phyloP scores from a whole-genome alignment of 805 yeast species.

The Teunomyces atbi region DNA sequence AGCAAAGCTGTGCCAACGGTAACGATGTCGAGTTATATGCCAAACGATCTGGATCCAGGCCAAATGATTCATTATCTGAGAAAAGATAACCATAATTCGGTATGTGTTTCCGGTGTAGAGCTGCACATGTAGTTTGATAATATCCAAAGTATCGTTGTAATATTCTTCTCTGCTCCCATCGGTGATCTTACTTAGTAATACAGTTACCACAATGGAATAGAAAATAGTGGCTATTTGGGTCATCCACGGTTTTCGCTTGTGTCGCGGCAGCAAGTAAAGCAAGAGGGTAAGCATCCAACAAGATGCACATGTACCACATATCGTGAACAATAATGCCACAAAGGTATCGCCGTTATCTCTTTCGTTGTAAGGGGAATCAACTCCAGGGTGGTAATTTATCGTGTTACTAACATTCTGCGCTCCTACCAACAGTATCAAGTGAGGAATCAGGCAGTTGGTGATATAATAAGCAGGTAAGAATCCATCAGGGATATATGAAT shows the following conservation, averaged over 20 bases:
- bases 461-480: conserved; percentile 44
- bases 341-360: conserved; percentile 40
- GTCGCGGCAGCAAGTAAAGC: conserved; percentile 48
- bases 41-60: conserved; percentile 55
- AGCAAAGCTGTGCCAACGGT: conserved; percentile 24
- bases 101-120: conserved; percentile 38
- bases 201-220: conserved; percentile 54
- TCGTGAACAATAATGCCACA: conserved; percentile 49
- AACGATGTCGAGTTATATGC: conserved; percentile 18
- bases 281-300: conserved; percentile 71
- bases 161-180: conserved; percentile 50
- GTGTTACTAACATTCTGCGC: conserved; percentile 2
- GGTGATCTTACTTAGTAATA: conserved; percentile 47
- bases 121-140: conserved; percentile 34
- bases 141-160: conserved; percentile 51
- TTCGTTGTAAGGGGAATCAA: conserved; percentile 23
- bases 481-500: conserved; percentile 16
- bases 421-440: conserved; percentile 11
- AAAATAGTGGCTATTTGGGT: conserved; percentile 58
- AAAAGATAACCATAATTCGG: conserved; percentile 39
- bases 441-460: conserved; percentile 42
- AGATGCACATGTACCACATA: conserved; percentile 55
- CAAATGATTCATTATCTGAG: conserved; percentile 45
- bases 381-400: background rate
- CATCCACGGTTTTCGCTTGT: conserved; percentile 54